Conservation (phyloP, 2,329 filamentous ascomycete genomes). For the Hypoxylon sp. region DNA sequence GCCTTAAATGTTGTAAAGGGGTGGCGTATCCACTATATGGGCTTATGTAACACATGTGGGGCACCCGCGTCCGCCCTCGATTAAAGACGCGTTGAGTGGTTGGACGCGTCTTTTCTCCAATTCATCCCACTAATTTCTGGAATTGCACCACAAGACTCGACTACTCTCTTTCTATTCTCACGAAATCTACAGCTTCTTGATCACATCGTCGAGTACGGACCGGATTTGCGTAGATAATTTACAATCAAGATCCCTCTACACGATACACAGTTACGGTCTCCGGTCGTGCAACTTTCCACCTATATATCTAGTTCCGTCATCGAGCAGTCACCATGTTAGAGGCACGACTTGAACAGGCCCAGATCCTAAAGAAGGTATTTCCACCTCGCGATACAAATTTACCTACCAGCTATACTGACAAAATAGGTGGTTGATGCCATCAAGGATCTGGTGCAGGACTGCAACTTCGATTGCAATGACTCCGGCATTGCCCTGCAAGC, state of each 20-base stretch:
- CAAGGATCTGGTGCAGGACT: slow-evolving; percentile 99
- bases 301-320: slow-evolving; percentile 9
- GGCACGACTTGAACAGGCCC: slow-evolving; percentile 95
- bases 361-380: slow-evolving; percentile 91
- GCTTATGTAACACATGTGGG: slow-evolving; percentile 31
- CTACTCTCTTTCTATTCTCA: slow-evolving; percentile 7
- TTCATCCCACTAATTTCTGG: slow-evolving; percentile 41
- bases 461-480: slow-evolving; percentile 99
- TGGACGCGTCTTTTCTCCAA: slow-evolving; percentile 37
- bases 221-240: background rate
- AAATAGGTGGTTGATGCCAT: slow-evolving; percentile 94
- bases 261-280: background rate
- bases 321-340: slow-evolving; percentile 80
- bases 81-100: slow-evolving; percentile 41
- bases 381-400: background rate
- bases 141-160: slow-evolving; percentile 8
- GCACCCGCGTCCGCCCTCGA: slow-evolving; percentile 37
- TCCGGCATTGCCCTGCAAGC: slow-evolving; percentile 97
- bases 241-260: background rate
- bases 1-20: too few relatives aligned
- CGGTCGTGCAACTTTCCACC: background rate
- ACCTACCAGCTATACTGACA: slow-evolving; percentile 42
- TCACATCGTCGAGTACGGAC: slow-evolving; percentile 12
- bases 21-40: background rate
- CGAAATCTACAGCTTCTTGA: slow-evolving; percentile 18